Percentiles rank a stretch among this genome's conserved stretches.
Evolutionary conservation across 495 filamentous ascomycete genomes (phyloP).

Genomic region (Xylaria nigripes): DNA sequence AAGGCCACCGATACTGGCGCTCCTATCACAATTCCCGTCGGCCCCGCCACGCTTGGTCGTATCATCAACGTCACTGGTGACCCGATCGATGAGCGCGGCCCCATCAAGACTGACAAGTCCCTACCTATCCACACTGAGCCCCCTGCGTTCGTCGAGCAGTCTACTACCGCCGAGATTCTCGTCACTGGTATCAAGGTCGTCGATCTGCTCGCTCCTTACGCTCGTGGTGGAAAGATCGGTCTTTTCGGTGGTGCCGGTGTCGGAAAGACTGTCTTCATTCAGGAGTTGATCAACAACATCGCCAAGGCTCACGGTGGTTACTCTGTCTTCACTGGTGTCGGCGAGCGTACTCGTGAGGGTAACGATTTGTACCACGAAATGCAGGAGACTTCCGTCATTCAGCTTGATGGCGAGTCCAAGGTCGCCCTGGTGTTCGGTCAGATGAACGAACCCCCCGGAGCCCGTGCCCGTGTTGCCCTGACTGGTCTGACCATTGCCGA

Average conservation of each 20-base stretch:
- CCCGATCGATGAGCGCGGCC: constrained; percentile 98
- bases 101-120: constrained; percentile 83
- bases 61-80: constrained; percentile 99
- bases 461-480: constrained; percentile 98
- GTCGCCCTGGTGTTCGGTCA: constrained; percentile 99
- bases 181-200: constrained; percentile 99
- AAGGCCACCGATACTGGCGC: constrained; percentile 79
- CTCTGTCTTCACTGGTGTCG: constrained; percentile 99
- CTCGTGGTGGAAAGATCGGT: constrained; percentile 99
- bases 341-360: constrained; percentile 99
- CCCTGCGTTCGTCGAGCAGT: constrained; percentile 85
- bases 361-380: constrained; percentile 99
- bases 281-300: constrained; percentile 99
- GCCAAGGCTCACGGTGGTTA: constrained; percentile 99
- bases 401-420: constrained; percentile 99
- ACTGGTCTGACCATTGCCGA: constrained; percentile 86
- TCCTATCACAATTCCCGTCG: constrained; percentile 97
- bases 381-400: constrained; percentile 99
- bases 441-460: constrained; percentile 99
- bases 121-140: constrained; percentile 91
- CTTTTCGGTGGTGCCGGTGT: constrained; percentile 99
- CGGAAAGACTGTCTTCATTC: constrained; percentile 99
- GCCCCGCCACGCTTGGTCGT: constrained; percentile 88
- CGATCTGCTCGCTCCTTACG: constrained; percentile 95
- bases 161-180: constrained; percentile 89